A percentile compares a stretch with the other conserved stretches of the same genome.
Conservation (phyloP, 805 yeast species). For the Wickerhamiella parazyma region DNA sequence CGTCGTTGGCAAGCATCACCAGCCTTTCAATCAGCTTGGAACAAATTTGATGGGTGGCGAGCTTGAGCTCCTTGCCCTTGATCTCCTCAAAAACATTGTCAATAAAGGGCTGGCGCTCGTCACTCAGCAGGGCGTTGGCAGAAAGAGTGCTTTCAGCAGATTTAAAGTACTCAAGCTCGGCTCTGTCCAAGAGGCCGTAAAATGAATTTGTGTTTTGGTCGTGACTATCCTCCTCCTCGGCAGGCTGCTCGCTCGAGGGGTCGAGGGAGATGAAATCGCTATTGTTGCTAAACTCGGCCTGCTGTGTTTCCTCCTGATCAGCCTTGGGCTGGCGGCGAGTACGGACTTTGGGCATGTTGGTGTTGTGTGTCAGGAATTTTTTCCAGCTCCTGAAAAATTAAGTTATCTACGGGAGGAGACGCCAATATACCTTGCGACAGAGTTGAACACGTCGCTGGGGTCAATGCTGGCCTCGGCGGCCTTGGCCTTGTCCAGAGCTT, state of each 20-base stretch:
- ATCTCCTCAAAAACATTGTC: constrained; percentile 73
- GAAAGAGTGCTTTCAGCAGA: constrained; percentile 81
- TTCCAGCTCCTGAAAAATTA: neutral
- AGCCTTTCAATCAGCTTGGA: constrained; percentile 85
- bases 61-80: constrained; percentile 75
- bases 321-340: neutral
- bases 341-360: neutral
- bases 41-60: constrained; percentile 88
- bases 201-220: constrained; percentile 33
- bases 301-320: neutral
- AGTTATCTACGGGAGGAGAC: neutral
- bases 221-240: constrained; percentile 10
- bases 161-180: constrained; percentile 81
- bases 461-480: neutral
- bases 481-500: constrained; percentile 5
- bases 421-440: constrained; percentile 3
- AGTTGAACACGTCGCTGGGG: neutral
- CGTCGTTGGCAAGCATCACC: constrained; percentile 48
- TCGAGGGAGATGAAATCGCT: constrained; percentile 21
- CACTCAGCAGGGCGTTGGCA: constrained; percentile 63
- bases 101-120: constrained; percentile 62
- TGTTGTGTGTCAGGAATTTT: neutral
- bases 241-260: constrained; percentile 4
- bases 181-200: constrained; percentile 74
- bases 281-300: constrained; percentile 14